phyloP scores from a whole-genome alignment of 768 basidiomycete genomes.

The Lactarius hengduanensis region DNA sequence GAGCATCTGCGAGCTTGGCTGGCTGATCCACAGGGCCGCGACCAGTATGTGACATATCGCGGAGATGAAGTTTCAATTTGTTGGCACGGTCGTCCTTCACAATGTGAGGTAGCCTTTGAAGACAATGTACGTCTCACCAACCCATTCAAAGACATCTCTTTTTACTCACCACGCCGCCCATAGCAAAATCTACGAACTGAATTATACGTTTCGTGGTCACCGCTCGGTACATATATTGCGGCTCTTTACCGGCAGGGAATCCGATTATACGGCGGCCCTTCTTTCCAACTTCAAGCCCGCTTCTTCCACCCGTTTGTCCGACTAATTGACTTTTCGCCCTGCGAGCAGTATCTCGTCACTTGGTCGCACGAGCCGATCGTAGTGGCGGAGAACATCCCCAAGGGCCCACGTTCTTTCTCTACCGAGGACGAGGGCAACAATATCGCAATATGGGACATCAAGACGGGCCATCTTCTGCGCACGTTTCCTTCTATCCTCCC shows the following conservation, averaged over 20 bases:
- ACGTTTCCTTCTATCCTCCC: conserved; percentile 74
- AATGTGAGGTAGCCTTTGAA: conserved; percentile 49
- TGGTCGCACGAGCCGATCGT: conserved; percentile 95
- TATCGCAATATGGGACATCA: conserved; percentile 98
- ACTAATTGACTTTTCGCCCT: conserved; percentile 95
- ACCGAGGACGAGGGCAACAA: conserved; percentile 96
- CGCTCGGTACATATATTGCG: conserved; percentile 90
- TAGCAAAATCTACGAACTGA: conserved; percentile 77
- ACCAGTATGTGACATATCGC: conserved; percentile 88
- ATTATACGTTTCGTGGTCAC: conserved; percentile 96
- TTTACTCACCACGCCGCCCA: conserved; percentile 38
- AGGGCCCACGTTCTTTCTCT: conserved; percentile 84
- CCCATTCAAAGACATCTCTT: conserved; percentile 19
- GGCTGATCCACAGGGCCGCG: conserved; percentile 86
- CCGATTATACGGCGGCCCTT: conserved; percentile 90
- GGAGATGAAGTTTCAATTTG: conserved; percentile 47
- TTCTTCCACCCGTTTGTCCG: conserved; percentile 96
- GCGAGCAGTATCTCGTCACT: conserved; percentile 94
- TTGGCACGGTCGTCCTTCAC: conserved; percentile 92
- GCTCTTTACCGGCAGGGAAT: conserved; percentile 95
- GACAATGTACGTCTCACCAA: conserved; percentile 58
- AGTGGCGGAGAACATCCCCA: conserved; percentile 74
- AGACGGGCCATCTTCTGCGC: conserved; percentile 86
- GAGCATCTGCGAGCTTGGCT: conserved; percentile 97
- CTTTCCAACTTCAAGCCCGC: conserved; percentile 84